Evolutionary conservation across 2,329 filamentous ascomycete species (phyloP).

Genomic region (Karstenula rhodostoma): DNA sequence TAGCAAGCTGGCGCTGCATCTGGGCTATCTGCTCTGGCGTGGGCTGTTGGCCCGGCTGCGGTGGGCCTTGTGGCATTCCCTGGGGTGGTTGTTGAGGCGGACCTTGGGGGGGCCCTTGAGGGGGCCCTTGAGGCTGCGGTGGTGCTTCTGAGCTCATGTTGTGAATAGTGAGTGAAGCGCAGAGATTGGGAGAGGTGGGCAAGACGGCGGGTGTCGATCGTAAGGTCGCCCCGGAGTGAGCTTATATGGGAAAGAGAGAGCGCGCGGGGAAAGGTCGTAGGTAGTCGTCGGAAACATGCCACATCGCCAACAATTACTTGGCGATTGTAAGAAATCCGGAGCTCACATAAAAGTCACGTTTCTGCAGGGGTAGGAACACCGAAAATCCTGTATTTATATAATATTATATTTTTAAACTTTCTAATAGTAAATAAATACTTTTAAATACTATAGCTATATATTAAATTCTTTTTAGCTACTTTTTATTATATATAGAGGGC

Average conservation of each 20-base stretch:
- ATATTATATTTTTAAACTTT: too few species aligned
- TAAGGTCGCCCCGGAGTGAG: not conserved
- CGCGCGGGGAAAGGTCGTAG: constrained; percentile 13
- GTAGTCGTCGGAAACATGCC: constrained; percentile 26
- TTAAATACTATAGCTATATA: too few species aligned
- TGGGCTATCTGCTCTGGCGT: constrained; percentile 83
- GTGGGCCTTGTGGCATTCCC: constrained; percentile 35
- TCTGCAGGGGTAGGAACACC: too few species aligned
- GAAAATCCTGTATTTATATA: too few species aligned
- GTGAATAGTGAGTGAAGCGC: not conserved
- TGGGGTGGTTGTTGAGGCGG: constrained; percentile 30
- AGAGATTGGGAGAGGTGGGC: too few species aligned
- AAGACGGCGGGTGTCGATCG: not conserved
- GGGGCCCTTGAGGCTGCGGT: constrained; percentile 26
- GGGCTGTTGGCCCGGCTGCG: constrained; percentile 61
- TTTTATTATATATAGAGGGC: too few species aligned
- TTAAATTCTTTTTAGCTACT: too few species aligned
- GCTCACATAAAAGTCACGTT: too few species aligned
- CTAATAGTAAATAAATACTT: too few species aligned
- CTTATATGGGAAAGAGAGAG: not conserved
- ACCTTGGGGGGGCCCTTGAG: constrained; percentile 35
- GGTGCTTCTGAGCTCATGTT: constrained; percentile 15
- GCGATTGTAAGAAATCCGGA: too few species aligned
- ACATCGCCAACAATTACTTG: constrained; percentile 24
- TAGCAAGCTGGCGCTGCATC: constrained; percentile 83